These are phyloP conservation scores for Durusdinium trenchii DNA, from an alignment of 73 alveolate genomes.

Conservation along the genomic window DNA sequence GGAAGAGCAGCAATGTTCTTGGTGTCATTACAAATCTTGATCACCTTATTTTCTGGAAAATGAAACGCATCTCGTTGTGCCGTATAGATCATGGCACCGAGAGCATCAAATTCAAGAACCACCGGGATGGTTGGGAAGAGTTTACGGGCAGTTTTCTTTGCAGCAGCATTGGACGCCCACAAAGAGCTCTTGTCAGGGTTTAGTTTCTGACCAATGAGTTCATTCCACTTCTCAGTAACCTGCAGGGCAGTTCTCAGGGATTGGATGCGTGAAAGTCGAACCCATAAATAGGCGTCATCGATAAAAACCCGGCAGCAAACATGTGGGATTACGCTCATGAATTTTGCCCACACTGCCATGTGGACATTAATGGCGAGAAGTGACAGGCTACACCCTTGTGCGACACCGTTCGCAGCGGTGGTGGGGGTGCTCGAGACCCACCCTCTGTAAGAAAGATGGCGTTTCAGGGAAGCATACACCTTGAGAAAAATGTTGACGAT, in stretches of 20 bases:
- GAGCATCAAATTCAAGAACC: not conserved
- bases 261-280: not conserved
- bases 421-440: not conserved
- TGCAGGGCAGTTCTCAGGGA: not conserved
- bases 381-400: not conserved
- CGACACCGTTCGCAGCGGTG: not conserved
- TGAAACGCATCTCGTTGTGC: not conserved
- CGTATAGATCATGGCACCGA: not conserved
- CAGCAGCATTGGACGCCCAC: not conserved
- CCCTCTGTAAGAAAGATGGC: not conserved
- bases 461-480: not conserved
- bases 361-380: not conserved
- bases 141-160: not conserved
- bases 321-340: not conserved
- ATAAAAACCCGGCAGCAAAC: not conserved
- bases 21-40: not conserved
- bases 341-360: not conserved
- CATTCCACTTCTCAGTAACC: not conserved
- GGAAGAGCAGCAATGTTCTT: not conserved
- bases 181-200: no score
- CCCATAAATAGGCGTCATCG: not conserved
- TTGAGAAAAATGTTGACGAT: not conserved
- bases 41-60: no score
- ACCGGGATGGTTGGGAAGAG: not conserved
- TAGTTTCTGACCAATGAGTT: not conserved